Evolutionary conservation across 1,284 basidiomycete genomes (phyloP).

Genomic region (Ceratobasidium sp.): DNA sequence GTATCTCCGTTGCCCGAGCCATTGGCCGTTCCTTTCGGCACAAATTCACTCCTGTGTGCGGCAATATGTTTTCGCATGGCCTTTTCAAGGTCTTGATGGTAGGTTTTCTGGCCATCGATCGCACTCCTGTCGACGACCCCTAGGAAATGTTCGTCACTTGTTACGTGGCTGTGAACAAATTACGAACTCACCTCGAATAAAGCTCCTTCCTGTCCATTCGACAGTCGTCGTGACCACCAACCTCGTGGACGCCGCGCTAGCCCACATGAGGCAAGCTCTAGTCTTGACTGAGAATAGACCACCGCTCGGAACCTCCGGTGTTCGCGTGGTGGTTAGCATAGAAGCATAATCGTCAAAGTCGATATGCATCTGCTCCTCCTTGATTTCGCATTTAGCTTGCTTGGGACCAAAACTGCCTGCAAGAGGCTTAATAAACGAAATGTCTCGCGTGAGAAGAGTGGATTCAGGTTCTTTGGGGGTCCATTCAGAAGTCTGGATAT

Average conservation of each 20-base stretch:
- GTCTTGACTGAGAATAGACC: constrained; percentile 93
- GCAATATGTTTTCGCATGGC: constrained; percentile 88
- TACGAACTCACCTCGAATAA: constrained; percentile 88
- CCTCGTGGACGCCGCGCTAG: constrained; percentile 74
- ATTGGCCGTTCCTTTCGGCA: constrained; percentile 74
- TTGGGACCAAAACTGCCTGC: constrained; percentile 88
- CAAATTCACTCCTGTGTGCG: constrained; percentile 86
- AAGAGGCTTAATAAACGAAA: constrained; percentile 95
- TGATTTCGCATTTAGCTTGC: constrained; percentile 92
- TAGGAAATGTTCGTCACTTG: constrained; percentile 48
- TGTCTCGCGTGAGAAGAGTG: constrained; percentile 80
- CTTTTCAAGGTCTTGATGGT: constrained; percentile 83
- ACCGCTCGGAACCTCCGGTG: constrained; percentile 94
- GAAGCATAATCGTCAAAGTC: constrained; percentile 87
- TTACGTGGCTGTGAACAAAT: too few species aligned
- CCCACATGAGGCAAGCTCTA: constrained; percentile 93
- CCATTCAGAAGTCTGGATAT: constrained; percentile 94
- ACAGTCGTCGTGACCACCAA: constrained; percentile 90
- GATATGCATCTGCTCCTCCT: constrained; percentile 80
- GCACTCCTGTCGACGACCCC: constrained; percentile 92
- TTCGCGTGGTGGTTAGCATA: constrained; percentile 88
- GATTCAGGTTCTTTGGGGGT: constrained; percentile 66
- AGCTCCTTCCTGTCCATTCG: constrained; percentile 95
- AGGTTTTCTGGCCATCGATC: constrained; percentile 91
- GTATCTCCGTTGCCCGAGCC: constrained; percentile 45